Percentiles rank a stretch among this genome's conserved stretches.
These are phyloP conservation scores for Multifurca ochricompacta DNA, from an alignment of 768 basidiomycete genomes.

Conservation along the genomic window DNA sequence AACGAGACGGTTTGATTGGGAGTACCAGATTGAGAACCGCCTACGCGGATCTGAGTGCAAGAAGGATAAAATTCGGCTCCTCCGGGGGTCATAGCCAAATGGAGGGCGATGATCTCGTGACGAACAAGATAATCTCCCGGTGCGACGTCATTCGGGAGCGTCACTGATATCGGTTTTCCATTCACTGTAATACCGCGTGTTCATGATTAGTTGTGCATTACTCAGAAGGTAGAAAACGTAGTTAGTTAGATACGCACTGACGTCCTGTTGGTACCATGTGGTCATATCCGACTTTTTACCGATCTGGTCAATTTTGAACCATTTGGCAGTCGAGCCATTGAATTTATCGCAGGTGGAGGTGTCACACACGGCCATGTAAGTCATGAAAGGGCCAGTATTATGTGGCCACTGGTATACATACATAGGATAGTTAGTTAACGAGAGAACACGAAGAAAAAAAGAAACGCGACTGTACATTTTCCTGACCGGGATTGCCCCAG, in stretches of 20 bases:
- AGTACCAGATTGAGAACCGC: slow-evolving; percentile 44
- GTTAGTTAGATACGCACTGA: slow-evolving; percentile 28
- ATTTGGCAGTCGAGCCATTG: slow-evolving; percentile 50
- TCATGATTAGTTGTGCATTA: no score
- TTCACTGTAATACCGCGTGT: slow-evolving; percentile 22
- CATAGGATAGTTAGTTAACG: neutral
- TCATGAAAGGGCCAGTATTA: slow-evolving; percentile 62
- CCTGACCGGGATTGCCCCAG: slow-evolving; percentile 41
- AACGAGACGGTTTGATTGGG: slow-evolving; percentile 55
- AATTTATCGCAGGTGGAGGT: slow-evolving; percentile 50
- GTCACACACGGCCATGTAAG: slow-evolving; percentile 62
- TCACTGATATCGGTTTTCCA: slow-evolving; percentile 24
- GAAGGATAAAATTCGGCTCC: slow-evolving; percentile 79
- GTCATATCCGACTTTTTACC: slow-evolving; percentile 23
- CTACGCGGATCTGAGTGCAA: slow-evolving; percentile 49
- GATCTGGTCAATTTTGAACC: slow-evolving; percentile 53
- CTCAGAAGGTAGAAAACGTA: no score
- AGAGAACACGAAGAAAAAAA: neutral
- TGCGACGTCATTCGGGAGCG: slow-evolving; percentile 38
- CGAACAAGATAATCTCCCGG: slow-evolving; percentile 70
- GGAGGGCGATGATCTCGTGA: slow-evolving; percentile 74
- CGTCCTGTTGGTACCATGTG: slow-evolving; percentile 27
- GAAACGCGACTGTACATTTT: slow-evolving; percentile 22
- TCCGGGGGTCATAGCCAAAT: slow-evolving; percentile 45
- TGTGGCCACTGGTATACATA: slow-evolving; percentile 38